Evolutionary conservation across 371 early-diverging fungal genomes (phyloP).

Genomic region (Choanephora cucurbitarum): DNA sequence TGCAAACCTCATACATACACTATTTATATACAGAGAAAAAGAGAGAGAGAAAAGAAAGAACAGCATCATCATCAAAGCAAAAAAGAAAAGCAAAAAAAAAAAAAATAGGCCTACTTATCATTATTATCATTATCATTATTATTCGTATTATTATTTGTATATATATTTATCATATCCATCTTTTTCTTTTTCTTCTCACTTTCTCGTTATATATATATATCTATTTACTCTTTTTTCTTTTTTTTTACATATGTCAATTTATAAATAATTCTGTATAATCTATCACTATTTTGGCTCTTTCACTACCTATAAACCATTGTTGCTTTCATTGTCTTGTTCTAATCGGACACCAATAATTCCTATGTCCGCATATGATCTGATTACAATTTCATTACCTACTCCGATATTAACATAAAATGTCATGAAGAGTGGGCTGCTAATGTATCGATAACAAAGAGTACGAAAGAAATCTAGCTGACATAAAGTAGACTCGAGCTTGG

Average conservation of each 20-base stretch:
- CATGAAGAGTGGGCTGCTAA: no score
- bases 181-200: not conserved
- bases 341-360: no score
- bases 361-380: no score
- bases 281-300: no score
- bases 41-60: not conserved
- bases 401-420: no score
- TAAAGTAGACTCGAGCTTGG: no score
- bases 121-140: not conserved
- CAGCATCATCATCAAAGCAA: not conserved
- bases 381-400: no score
- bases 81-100: not conserved
- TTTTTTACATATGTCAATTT: not conserved
- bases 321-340: no score
- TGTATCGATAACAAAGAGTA: no score
- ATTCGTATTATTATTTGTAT: constrained; percentile 3
- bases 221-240: not conserved
- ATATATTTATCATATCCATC: not conserved
- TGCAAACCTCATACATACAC: not conserved
- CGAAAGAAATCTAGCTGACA: no score
- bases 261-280: not conserved
- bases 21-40: not conserved
- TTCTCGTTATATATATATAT: not conserved
- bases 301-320: not conserved
- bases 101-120: no score